Evolutionary conservation across 2,329 filamentous ascomycete species (phyloP), one percentile per base, ranked within the genome.

Genomic region (Scedosporium aurantiacum): DNA sequence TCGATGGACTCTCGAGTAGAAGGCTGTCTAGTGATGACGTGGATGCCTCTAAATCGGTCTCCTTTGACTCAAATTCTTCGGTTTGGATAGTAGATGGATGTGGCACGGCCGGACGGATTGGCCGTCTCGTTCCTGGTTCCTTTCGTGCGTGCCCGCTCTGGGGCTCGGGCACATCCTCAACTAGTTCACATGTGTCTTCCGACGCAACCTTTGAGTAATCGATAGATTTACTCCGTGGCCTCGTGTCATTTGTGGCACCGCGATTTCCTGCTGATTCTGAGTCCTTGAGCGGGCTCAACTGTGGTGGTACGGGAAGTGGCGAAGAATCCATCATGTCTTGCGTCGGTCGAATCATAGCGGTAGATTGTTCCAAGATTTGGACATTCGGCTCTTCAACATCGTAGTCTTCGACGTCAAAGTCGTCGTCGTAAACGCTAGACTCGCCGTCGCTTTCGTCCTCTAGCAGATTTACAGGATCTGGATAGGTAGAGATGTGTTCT

Each of bases 221-320:
- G 5, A 74, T 74, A n/a, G 58, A 23, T 32, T 25, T 74, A 65
- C 4, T 64, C 61, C 7, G 65, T 56, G 28, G 67, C 69, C 21
- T 65, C 64, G 23, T 57, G 21, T 21, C 65, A 52, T 58, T 47
- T 40, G 47, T 7, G 43, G 45, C 7, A 8, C 75, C 70, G 64
- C 74, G 64, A 65, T 84, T 84, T 2, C 78, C 81, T 0, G 80
- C 79, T 1, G 79, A 75, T 10, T 73, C 72, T 1, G 78, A 80
- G 62, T 82, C 78, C 57, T 78, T 78, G 0, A 86, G 72, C 1
- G 83, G 82, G 57, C 76, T 80, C 57, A 80, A 65, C 57, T 76
- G 78, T 16, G 75, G 79, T 1, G 77, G 76, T 41, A 75, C 70
- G 0, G 79, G 78, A 2, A 81, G 69, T 2, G 80, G 76, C 2